Percentiles rank a stretch among this genome's conserved stretches.
These are phyloP conservation scores for Alternaria angustiovoidea DNA, from an alignment of 2,329 filamentous ascomycete genomes.

Conservation along the genomic window DNA sequence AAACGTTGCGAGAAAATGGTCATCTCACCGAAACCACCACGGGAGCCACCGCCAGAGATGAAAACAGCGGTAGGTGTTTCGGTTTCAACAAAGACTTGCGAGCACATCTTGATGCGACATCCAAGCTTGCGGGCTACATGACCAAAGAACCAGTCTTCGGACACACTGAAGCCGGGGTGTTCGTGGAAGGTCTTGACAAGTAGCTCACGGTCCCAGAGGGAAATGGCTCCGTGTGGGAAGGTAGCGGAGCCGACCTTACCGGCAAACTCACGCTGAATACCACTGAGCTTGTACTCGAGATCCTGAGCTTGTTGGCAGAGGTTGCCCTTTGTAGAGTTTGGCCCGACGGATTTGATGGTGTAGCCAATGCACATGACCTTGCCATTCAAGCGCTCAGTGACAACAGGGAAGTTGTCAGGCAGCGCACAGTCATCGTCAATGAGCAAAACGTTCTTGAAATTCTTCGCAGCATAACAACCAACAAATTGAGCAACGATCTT, in stretches of 20 bases:
- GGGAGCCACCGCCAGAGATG: constrained; percentile 49
- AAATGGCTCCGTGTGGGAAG: constrained; percentile 62
- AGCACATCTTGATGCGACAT: constrained; percentile 59
- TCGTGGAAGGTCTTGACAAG: constrained; percentile 57
- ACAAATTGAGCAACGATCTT: constrained; percentile 28
- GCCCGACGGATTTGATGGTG: constrained; percentile 58
- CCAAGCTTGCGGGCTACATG: constrained; percentile 57
- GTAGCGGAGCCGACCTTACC: constrained; percentile 58
- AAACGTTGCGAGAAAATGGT: constrained; percentile 62
- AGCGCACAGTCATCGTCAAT: constrained; percentile 27
- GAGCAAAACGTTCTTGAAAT: constrained; percentile 26
- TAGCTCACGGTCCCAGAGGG: constrained; percentile 58
- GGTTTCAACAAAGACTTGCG: constrained; percentile 61
- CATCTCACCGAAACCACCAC: constrained; percentile 63
- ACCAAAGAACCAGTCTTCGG: constrained; percentile 63
- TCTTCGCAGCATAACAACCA: constrained; percentile 22
- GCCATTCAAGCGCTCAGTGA: constrained; percentile 21
- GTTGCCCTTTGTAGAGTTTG: constrained; percentile 43
- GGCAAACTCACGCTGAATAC: constrained; percentile 56
- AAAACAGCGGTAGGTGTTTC: constrained; percentile 58
- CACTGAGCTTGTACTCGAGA: constrained; percentile 62
- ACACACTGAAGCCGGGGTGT: constrained; percentile 60
- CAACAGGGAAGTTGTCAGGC: constrained; percentile 23
- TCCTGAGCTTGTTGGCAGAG: constrained; percentile 56
- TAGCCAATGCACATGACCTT: constrained; percentile 55